phyloP scores from a whole-genome alignment of 1,284 basidiomycete species.

The Austroboletus novae-zelandiae region DNA sequence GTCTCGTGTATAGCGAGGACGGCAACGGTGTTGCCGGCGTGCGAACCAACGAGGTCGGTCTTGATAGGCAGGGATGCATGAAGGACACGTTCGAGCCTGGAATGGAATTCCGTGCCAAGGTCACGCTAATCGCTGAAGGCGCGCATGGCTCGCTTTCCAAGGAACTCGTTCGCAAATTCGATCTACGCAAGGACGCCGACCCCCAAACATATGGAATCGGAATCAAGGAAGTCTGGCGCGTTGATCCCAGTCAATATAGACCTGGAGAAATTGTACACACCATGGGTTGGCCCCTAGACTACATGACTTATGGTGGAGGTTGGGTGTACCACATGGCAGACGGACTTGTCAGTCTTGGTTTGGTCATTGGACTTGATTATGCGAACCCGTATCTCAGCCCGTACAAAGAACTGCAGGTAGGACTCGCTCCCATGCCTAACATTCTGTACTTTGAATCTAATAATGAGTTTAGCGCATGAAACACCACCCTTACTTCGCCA shows the following conservation, averaged over 20 bases:
- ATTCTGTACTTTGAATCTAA: slow-evolving; percentile 2
- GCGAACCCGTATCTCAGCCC: slow-evolving; percentile 92
- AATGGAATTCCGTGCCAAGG: slow-evolving; percentile 94
- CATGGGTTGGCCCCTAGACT: slow-evolving; percentile 90
- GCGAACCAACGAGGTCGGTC: slow-evolving; percentile 92
- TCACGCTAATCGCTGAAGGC: slow-evolving; percentile 95
- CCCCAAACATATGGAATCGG: slow-evolving; percentile 97
- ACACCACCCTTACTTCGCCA: slow-evolving; percentile 90
- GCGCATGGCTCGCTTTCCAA: slow-evolving; percentile 93
- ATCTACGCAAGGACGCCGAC: slow-evolving; percentile 75
- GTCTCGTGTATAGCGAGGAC: slow-evolving; percentile 72
- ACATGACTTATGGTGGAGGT: slow-evolving; percentile 88
- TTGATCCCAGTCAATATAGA: slow-evolving; percentile 73
- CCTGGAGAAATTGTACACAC: slow-evolving; percentile 92
- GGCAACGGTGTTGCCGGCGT: slow-evolving; percentile 78
- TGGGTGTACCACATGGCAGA: slow-evolving; percentile 98
- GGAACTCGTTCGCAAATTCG: slow-evolving; percentile 75
- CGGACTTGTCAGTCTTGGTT: slow-evolving; percentile 86
- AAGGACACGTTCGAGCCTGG: slow-evolving; percentile 95
- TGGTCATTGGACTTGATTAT: slow-evolving; percentile 96
- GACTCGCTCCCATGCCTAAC: slow-evolving; percentile 10
- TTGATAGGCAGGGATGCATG: slow-evolving; percentile 76
- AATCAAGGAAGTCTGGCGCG: slow-evolving; percentile 97
- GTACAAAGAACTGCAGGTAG: slow-evolving; percentile 89
- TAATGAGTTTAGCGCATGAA: slow-evolving; percentile 76